Conservation (phyloP, 768 basidiomycete species). For the Mycena rosella region DNA sequence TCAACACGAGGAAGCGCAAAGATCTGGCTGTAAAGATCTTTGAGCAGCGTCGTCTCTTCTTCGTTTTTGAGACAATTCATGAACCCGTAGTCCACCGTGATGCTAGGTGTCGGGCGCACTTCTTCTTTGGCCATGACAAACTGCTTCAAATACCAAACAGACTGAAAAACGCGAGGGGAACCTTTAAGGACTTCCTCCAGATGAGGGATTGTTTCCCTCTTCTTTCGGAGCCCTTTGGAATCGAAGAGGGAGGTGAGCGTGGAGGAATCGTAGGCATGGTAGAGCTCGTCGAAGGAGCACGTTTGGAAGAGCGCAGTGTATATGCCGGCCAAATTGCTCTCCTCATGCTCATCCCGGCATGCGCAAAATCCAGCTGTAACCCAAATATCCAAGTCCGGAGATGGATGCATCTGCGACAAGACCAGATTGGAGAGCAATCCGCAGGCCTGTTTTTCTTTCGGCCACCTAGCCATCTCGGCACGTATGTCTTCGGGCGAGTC, state of each 20-base stretch:
- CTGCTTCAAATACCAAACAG: conserved; percentile 56
- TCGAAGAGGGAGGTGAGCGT: conserved; percentile 45
- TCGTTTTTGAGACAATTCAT: conserved; percentile 44
- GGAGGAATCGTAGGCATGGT: conserved; percentile 41
- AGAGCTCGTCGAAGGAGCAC: conserved; percentile 55
- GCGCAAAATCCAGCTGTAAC: conserved; percentile 39
- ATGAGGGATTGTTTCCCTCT: conserved; percentile 26
- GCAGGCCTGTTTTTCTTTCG: background rate
- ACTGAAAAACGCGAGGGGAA: conserved; percentile 36
- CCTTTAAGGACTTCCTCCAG: conserved; percentile 44
- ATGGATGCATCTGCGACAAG: conserved; percentile 15
- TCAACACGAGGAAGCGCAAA: conserved; percentile 42
- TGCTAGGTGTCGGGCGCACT: conserved; percentile 22
- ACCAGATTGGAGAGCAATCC: conserved; percentile 19
- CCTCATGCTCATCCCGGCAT: conserved; percentile 31
- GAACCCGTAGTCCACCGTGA: conserved; percentile 52
- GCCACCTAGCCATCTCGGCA: conserved; percentile 21
- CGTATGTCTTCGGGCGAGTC: conserved; percentile 2
- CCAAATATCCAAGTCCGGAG: conserved; percentile 26
- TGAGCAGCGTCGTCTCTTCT: conserved; percentile 44
- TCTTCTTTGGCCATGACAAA: conserved; percentile 35
- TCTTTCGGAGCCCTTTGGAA: conserved; percentile 32
- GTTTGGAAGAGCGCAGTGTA: conserved; percentile 39
- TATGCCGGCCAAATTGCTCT: conserved; percentile 11
- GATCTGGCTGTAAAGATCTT: conserved; percentile 48